Base-by-base conservation (phyloP, 805 yeast species). In the Candida incommunis region DNA sequence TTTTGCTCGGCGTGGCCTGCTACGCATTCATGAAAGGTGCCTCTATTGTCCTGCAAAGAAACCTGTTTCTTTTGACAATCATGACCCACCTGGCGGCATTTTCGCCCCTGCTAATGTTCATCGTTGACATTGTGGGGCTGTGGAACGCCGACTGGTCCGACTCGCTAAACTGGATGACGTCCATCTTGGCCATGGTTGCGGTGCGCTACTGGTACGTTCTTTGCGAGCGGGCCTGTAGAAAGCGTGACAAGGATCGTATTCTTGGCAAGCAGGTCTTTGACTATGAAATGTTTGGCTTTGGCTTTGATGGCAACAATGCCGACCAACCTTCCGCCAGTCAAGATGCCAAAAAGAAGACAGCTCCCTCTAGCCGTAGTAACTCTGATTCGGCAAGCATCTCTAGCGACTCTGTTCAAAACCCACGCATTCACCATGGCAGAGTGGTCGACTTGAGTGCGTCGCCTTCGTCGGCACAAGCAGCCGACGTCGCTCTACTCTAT, bases 201-300 rank as follows among this genome's bases (percentile, higher is more conserved):
- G 83, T 83, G 0, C 82, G 94, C 92, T 94, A 83, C 60, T 85
- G 94, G 90, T 71, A 82, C 49, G 82, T 81, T 55, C 68, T 82
- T 50, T 69, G 80, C 45, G 71, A 72, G 43, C 66, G 71, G 11
- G 59, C 80, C 35, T 78, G 76, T 62, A 73, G 75, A 50, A 65
- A 64, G 15, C 70, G 72, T 45, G 88, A 82, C 53, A 75, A 76
- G 40, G 79, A 77, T 48, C 84, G 90, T 4, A 73, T 83, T 3
- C 58, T 85, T 34, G 95, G 95, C 1, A 65, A 94, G 48, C 77
- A 78, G 16, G 74, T 82, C 40, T 80, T 75, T 56, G 90, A 80
- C 50, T 88, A 81, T 46, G 86, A 79, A 45, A 31, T 31, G 18
- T n/a, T n/a, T n/a, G n/a, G n/a, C n/a, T n/a, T n/a, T n/a, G n/a